A percentile compares a stretch with the other conserved stretches of the same genome.
These are phyloP conservation scores for Rheum nobile DNA, from an alignment of 148 eudicot species.

Conservation along the genomic window DNA sequence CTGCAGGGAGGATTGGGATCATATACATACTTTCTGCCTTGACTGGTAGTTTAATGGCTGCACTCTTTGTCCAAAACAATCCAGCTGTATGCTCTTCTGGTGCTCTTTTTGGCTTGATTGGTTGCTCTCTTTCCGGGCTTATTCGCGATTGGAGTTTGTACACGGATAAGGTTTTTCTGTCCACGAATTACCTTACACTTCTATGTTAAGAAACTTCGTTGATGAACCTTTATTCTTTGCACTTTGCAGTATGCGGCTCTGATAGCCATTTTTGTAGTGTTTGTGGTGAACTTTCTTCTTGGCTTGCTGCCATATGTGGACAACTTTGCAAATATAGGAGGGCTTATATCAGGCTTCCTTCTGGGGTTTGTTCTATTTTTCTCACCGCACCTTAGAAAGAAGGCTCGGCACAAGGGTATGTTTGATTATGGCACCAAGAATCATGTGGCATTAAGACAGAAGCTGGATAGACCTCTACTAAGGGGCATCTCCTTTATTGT, in stretches of 20 bases:
- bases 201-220: background rate
- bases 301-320: constrained; percentile 59
- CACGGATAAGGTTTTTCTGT: constrained; percentile 39
- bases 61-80: constrained; percentile 47
- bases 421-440: constrained; percentile 52
- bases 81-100: constrained; percentile 62
- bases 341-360: constrained; percentile 54
- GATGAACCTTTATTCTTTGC: constrained; percentile 2
- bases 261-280: constrained; percentile 25
- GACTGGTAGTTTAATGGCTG: constrained; percentile 40
- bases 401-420: constrained; percentile 36
- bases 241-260: constrained; percentile 45
- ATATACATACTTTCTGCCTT: constrained; percentile 60
- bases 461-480: constrained; percentile 42
- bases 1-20: constrained; percentile 60
- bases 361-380: constrained; percentile 53
- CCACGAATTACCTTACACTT: background rate
- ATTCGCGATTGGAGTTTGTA: constrained; percentile 57
- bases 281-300: constrained; percentile 29
- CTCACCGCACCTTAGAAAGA: constrained; percentile 45
- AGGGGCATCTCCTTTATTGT: constrained; percentile 18
- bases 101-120: constrained; percentile 76
- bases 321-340: constrained; percentile 68
- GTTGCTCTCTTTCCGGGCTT: constrained; percentile 63
- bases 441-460: constrained; percentile 38